These are phyloP conservation scores for Acrasis kona DNA, from an alignment of 78 protist species.

Conservation along the genomic window DNA sequence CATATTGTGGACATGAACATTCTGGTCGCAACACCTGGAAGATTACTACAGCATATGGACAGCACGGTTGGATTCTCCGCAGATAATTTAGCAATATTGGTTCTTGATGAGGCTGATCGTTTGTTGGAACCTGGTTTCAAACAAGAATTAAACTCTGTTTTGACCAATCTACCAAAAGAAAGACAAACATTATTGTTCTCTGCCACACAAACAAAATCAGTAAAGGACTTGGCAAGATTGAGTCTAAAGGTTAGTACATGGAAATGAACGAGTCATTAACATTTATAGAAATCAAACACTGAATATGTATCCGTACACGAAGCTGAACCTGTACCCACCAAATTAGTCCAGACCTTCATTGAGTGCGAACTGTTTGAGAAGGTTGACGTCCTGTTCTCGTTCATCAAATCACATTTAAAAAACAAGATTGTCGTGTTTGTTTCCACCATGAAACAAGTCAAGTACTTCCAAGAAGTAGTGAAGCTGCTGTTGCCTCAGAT, in stretches of 20 bases:
- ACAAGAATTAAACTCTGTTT: conserved; percentile 55
- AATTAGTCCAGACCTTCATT: conserved; percentile 39
- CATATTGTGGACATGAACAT: conserved; percentile 68
- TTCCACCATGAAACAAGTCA: conserved; percentile 87
- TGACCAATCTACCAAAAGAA: conserved; percentile 71
- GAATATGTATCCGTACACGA: not conserved
- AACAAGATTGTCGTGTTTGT: conserved; percentile 82
- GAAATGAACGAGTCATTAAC: not conserved
- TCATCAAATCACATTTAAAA: conserved; percentile 66
- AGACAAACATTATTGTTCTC: conserved; percentile 87
- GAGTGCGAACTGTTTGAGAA: conserved; percentile 49
- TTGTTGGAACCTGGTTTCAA: conserved; percentile 89
- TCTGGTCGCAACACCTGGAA: conserved; percentile 95
- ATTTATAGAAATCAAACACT: conserved; percentile 8
- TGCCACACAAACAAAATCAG: conserved; percentile 89
- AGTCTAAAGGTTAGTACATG: too few species aligned
- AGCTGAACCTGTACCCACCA: conserved; percentile 34
- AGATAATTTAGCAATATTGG: conserved; percentile 59
- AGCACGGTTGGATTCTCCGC: conserved; percentile 60
- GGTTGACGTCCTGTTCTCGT: conserved; percentile 65
- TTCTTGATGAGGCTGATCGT: conserved; percentile 96
- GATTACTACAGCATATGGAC: conserved; percentile 95
- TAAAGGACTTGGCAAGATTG: conserved; percentile 67
- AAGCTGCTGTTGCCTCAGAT: not conserved
- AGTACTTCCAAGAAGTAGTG: conserved; percentile 26